Evolutionary conservation across 2,329 filamentous ascomycete genomes (phyloP), one percentile per base, ranked within the genome.

Genomic region (Neocatenulostroma microsporum): DNA sequence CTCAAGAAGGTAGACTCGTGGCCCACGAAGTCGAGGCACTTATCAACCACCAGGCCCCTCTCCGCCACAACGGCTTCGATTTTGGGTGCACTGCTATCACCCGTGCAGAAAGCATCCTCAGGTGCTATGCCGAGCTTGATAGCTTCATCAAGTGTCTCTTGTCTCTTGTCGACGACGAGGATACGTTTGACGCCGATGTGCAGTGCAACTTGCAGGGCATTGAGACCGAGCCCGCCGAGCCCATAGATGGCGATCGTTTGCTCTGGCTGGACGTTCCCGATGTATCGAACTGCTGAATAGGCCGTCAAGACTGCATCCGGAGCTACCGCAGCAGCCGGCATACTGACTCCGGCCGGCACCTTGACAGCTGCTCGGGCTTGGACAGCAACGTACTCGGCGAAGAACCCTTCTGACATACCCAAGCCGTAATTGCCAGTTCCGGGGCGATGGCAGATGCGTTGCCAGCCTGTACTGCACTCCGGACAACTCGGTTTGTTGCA

Each of bases 111-210:
- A 41, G 42, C 58, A 28, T 64, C 55, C 2, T 35, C 33, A 15
- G 25, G 20, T 3, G 54, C 53, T 12, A 65, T 42, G 2, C 61
- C 61, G 10, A 62, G 40, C 5, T 48, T 46, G 7, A 45, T 37
- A 3, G 61, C 61, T 5, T 51, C 56, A 14, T 62, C 46, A 0
- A 59, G 27, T 10, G 43, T 32, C 18, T 57, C 56, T 14, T 58
- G 49, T 4, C 56, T 48, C 5, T 61, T 39, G 36, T 64, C 62
- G 2, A 53, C 56, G 6, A 63, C 51, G 20, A 63, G 49, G 17
- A 59, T 45, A 35, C 69, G 62, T 27, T 40, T 40, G 33, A 68
- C 72, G 32, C 71, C 62, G 24, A 72, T 62, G 43, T 71, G 57
- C 38, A 66, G 66, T 23, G 73, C 48, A 12, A 62, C 55, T 39